These are phyloP conservation scores for Plasmodium relictum DNA, from an alignment of 169 alveolate genomes.

Conservation along the genomic window DNA sequence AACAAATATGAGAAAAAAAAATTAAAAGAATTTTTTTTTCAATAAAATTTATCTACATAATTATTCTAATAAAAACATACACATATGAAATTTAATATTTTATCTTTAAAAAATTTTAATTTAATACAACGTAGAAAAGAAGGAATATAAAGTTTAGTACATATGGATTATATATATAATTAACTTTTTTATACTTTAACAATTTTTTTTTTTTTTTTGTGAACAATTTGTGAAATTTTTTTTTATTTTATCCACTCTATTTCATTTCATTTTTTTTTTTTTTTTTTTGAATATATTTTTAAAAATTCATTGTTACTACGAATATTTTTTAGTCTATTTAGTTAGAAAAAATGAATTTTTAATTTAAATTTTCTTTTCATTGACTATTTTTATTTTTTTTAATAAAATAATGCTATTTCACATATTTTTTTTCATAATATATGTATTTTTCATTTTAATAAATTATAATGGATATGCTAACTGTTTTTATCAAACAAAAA, in stretches of 20 bases:
- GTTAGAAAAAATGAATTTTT: conserved; percentile 20
- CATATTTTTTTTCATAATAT: conserved; percentile 15
- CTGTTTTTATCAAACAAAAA: conserved; percentile 52
- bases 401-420: conserved; percentile 40
- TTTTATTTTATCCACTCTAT: too few species aligned
- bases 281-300: too few species aligned
- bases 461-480: conserved; percentile 13
- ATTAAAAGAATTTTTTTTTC: too few species aligned
- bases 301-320: too few species aligned
- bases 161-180: too few species aligned
- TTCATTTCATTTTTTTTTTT: neutral
- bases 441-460: conserved; percentile 15
- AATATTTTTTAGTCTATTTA: conserved; percentile 3
- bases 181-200: neutral
- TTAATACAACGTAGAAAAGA: too few species aligned
- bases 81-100: too few species aligned
- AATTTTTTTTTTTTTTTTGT: conserved; percentile 4
- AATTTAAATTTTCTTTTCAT: neutral
- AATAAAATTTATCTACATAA: too few species aligned
- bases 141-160: too few species aligned
- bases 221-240: conserved; percentile 1
- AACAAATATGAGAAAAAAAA: conserved; percentile 15
- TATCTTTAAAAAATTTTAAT: too few species aligned
- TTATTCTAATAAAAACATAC: too few species aligned
- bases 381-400: conserved; percentile 5